These are phyloP conservation scores for Claviceps sp. DNA, from an alignment of 2,329 filamentous ascomycete species.

Conservation along the genomic window DNA sequence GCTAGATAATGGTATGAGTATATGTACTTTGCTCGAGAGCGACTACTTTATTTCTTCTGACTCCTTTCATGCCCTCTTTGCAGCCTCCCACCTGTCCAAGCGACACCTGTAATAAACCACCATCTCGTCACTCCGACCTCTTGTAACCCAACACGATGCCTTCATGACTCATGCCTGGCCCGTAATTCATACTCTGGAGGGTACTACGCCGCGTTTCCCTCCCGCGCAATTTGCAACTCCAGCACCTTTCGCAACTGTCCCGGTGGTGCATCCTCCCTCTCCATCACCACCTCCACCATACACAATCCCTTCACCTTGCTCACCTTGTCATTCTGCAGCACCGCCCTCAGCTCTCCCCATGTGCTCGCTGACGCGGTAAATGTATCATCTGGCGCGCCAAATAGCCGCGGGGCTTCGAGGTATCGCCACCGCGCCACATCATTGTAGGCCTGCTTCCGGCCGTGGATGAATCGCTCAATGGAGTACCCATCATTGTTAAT, in stretches of 20 bases:
- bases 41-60: too few species aligned
- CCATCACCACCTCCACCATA: slow-evolving; percentile 7
- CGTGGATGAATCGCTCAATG: slow-evolving; percentile 44
- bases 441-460: slow-evolving; percentile 38
- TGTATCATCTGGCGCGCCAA: slow-evolving; percentile 23
- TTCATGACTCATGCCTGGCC: too few species aligned
- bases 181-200: too few species aligned
- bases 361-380: slow-evolving; percentile 6
- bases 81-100: too few species aligned
- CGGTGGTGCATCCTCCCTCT: slow-evolving; percentile 5
- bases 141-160: too few species aligned
- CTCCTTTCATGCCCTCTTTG: too few species aligned
- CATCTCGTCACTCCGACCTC: too few species aligned
- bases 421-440: slow-evolving; percentile 40
- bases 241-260: slow-evolving; percentile 5
- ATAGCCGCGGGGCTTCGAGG: slow-evolving; percentile 32
- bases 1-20: too few species aligned
- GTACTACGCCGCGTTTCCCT: neutral
- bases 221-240: slow-evolving; percentile 3
- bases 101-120: too few species aligned
- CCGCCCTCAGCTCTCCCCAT: slow-evolving; percentile 3
- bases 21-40: too few species aligned
- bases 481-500: slow-evolving; percentile 49
- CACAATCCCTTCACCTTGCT: neutral
- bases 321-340: neutral